A percentile compares a stretch with the other conserved stretches of the same genome.
Conservation (phyloP, 2,329 filamentous ascomycete genomes). For the Graphium sp. region DNA sequence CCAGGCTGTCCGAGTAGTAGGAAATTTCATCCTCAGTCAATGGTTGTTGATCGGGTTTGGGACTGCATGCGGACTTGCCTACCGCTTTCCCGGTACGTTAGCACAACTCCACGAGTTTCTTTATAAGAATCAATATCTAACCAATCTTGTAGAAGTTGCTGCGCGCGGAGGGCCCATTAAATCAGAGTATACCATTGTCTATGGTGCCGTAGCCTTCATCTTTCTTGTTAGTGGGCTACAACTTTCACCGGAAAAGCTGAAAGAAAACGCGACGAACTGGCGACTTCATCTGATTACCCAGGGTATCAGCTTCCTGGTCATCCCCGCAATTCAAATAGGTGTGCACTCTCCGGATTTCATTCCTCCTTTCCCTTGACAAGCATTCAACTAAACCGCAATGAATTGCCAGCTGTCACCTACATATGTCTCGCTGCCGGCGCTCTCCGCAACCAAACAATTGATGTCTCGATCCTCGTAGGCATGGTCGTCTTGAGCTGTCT, state of each 20-base stretch:
- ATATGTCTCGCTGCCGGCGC: constrained; percentile 28
- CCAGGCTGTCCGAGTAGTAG: no score
- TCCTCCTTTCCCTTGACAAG: neutral
- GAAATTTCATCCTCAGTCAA: constrained; percentile 30
- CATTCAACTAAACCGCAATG: neutral
- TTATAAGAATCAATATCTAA: constrained; percentile 4
- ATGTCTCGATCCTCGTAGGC: constrained; percentile 48
- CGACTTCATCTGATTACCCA: constrained; percentile 52
- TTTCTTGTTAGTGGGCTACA: constrained; percentile 58
- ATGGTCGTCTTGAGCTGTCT: constrained; percentile 51
- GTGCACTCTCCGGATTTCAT: constrained; percentile 7
- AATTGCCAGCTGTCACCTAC: constrained; percentile 26
- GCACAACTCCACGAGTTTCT: neutral
- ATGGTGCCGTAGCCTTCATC: constrained; percentile 51
- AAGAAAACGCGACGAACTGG: constrained; percentile 47
- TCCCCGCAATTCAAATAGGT: constrained; percentile 46
- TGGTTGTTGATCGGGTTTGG: constrained; percentile 50
- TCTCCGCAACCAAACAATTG: constrained; percentile 36
- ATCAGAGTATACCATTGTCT: constrained; percentile 44
- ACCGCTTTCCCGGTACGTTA: constrained; percentile 23
- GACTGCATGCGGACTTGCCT: constrained; percentile 28
- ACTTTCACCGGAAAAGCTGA: constrained; percentile 43
- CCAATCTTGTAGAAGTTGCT: constrained; percentile 22
- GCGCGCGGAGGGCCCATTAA: constrained; percentile 28
- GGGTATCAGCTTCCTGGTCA: constrained; percentile 47